Evolutionary conservation across 768 basidiomycete genomes (phyloP), one percentile per base, ranked within the genome.

Genomic region (Naganishia kalamii): DNA sequence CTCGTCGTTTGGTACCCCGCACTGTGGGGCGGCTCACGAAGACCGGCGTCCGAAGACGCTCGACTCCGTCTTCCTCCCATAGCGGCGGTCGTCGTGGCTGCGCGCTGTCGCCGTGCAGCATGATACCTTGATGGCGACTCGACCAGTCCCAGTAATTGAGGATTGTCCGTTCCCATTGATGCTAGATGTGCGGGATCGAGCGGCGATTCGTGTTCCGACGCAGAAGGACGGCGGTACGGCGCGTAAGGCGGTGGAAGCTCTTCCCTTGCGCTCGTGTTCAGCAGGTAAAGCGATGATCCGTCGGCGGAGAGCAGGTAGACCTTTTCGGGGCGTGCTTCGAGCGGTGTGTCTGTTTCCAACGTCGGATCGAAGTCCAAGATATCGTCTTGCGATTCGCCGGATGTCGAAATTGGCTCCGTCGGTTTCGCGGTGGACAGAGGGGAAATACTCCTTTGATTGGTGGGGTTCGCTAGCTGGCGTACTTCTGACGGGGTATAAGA

Each of bases 231-330:
- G 46, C n/a, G 15, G 57, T 71, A 69, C 4, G 72, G 60, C 10
- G 69, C 66, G 60, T 76, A 76, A 11, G 75, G 72, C 8, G 75
- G 75, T 40, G 75, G 75, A 40, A 70, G 69, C 63, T 76, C 73
- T 13, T 35, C 43, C 2, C 73, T 72, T 60, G 66, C 69, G 11
- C 54, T 63, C n/a, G 75, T 70, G 59, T 74, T 74, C 3, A 76
- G 50, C 8, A 76, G 61, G 54, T 69, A 76, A 13, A 76, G 64
- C 4, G 66, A 61, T 4, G 75, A 76, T 37, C 75, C 75, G 61
- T 76, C 75, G 30, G 75, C 75, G 4, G 73, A 72, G 21, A 76
- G 65, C 27, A 76, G 71, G 69, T 76, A 76, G 23, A 76, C 74
- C 35, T 70, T 70, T 57, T 67, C 37, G 66, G 13, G 43, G 21